Evolutionary conservation across 495 filamentous ascomycete genomes (phyloP), one percentile per base, ranked within the genome.

Genomic region (Poronia punctata): DNA sequence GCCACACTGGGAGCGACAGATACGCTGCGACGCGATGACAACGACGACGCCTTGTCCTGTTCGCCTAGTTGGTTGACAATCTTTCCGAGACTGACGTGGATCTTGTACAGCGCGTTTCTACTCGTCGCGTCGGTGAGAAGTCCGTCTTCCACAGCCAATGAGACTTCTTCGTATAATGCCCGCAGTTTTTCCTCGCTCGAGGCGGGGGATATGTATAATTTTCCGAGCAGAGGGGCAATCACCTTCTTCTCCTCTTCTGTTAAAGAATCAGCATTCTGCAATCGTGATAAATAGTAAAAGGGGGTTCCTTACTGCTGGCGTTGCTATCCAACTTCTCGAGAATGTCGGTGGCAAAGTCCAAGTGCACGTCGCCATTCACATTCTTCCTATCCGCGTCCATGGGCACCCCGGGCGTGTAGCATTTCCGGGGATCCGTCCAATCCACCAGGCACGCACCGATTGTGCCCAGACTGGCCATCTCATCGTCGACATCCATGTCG

Each of bases 351-450:
- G 83, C 86, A 20, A 92, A 67, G 11, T 77, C 60, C 4, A 86
- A 60, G 46, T 92, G 85, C 23, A 83, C 72, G 40, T 84, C 77
- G 3, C 75, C 76, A 35, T 80, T 78, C 9, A 78, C 72, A 7
- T 67, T 67, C 48, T 74, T 78, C 52, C 73, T 74, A 21, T 79
- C 61, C 18, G 71, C 78, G 7, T 78, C 76, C 23, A 69, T 66
- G 28, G 79, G 70, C 25, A 76, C 67, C 1, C 75, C 79, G 8
- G 86, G 72, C 1, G 80, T 75, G 36, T 92, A 81, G 38, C 88
- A 83, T 53, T 89, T 84, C 14, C 93, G 73, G 39, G 89, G 86
- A 61, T 98, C 92, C 3, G 92, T 97, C 92, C 92, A 98, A 56
- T 98, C 92, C 1, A 87, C 75, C 2, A 98, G 60, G 63, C 92